Conservation (phyloP, 2,329 filamentous ascomycete genomes). For the Hypoxylon sp. region DNA sequence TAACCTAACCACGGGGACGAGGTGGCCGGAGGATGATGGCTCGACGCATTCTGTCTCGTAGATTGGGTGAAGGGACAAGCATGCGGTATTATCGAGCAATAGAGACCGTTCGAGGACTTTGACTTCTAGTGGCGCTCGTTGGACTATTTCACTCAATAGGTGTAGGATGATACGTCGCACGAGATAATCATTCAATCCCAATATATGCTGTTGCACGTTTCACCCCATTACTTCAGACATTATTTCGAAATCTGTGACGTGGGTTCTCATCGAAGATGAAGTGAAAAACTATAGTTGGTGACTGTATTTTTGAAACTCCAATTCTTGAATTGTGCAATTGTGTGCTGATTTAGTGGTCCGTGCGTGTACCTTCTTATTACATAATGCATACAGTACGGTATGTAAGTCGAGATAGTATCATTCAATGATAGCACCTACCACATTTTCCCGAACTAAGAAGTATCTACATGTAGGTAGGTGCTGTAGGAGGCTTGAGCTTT, state of each 20-base stretch:
- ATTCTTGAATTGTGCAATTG: slow-evolving; percentile 26
- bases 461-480: no score
- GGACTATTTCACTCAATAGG: slow-evolving; percentile 20
- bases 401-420: no score
- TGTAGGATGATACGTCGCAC: slow-evolving; percentile 23
- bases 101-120: slow-evolving; percentile 16
- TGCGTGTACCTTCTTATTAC: slow-evolving; percentile 1
- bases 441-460: no score
- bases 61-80: slow-evolving; percentile 18
- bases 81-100: slow-evolving; percentile 20
- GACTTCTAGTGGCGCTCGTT: slow-evolving; percentile 16
- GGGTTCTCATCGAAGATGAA: background rate
- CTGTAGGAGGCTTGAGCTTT: no score
- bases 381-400: no score
- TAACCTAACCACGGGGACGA: slow-evolving; percentile 44
- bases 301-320: slow-evolving; percentile 21
- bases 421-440: no score
- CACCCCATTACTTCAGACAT: background rate
- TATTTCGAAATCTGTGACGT: background rate
- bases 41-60: slow-evolving; percentile 45
- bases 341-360: slow-evolving; percentile 28
- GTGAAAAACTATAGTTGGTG: slow-evolving; percentile 15
- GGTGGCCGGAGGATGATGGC: slow-evolving; percentile 49
- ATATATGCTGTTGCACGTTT: slow-evolving; percentile 21
- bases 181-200: slow-evolving; percentile 27